Conservation (phyloP, 768 basidiomycete genomes). For the Cubamyces lactineus region DNA sequence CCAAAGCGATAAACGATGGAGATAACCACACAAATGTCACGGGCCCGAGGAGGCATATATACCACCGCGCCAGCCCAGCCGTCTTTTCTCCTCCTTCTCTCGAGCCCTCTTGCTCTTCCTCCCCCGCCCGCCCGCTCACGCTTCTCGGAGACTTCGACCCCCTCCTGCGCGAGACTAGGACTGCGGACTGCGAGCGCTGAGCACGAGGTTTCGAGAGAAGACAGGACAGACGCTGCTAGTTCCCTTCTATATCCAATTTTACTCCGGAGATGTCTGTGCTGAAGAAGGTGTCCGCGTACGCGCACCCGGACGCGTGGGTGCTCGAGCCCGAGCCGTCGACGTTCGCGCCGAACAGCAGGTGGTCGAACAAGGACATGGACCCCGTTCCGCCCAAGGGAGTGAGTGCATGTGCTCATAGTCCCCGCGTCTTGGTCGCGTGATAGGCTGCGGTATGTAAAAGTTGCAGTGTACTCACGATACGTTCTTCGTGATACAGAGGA, state of each 20-base stretch:
- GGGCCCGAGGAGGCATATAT: background rate
- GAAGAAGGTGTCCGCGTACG: conserved; percentile 32
- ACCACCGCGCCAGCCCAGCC: background rate
- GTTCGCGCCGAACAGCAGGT: conserved; percentile 60
- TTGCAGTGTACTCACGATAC: background rate
- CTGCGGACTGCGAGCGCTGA: background rate
- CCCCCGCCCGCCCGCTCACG: background rate
- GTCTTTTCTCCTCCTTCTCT: conserved; percentile 3
- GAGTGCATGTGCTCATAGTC: background rate
- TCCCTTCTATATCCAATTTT: too few relatives aligned
- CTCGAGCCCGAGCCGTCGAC: conserved; percentile 55
- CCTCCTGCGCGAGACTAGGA: background rate
- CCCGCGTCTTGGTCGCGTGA: background rate
- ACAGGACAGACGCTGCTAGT: background rate
- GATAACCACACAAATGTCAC: background rate
- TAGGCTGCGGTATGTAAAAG: background rate
- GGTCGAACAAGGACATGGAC: conserved; percentile 80
- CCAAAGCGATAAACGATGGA: background rate
- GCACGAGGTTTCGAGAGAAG: conserved; percentile 3
- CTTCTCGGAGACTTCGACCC: background rate
- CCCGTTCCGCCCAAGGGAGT: conserved; percentile 57
- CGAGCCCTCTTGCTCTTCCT: conserved; percentile 4
- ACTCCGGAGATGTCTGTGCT: background rate
- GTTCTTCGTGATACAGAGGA: conserved; percentile 41
- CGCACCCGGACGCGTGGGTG: conserved; percentile 48